A percentile compares a stretch with the other conserved stretches of the same genome.
phyloP scores from a whole-genome alignment of 2,329 filamentous ascomycete species.

The Aspergillus sp. region DNA sequence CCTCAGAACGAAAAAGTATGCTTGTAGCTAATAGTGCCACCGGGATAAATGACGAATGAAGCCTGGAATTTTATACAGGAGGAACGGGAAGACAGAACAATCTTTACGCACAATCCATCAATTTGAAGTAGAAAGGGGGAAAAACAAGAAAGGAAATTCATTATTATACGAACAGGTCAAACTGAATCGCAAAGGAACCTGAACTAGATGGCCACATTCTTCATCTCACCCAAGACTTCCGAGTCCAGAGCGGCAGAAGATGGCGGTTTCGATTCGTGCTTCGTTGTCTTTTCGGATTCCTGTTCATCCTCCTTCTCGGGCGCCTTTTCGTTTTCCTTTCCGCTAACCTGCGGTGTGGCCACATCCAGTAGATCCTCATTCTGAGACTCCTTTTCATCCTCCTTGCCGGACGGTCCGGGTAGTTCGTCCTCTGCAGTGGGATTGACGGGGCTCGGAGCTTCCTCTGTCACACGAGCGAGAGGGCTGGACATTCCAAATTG shows the following conservation, averaged over 20 bases:
- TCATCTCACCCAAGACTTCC: slow-evolving; percentile 42
- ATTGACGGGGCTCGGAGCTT: slow-evolving; percentile 32
- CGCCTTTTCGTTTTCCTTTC: slow-evolving; percentile 27
- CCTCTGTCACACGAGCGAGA: slow-evolving; percentile 42
- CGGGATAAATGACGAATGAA: slow-evolving; percentile 14
- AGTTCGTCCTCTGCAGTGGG: slow-evolving; percentile 27
- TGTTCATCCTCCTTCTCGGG: slow-evolving; percentile 14
- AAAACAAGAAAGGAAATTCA: slow-evolving; percentile 6
- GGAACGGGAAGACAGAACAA: slow-evolving; percentile 12
- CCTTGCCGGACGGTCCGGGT: slow-evolving; percentile 24
- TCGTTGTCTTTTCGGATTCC: slow-evolving; percentile 24
- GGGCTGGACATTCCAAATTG: slow-evolving; percentile 39
- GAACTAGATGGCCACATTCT: slow-evolving; percentile 40
- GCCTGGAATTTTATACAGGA: slow-evolving; percentile 28
- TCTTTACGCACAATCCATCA: slow-evolving; percentile 18
- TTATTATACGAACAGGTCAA: background rate
- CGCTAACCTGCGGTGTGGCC: slow-evolving; percentile 29
- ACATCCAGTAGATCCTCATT: slow-evolving; percentile 36
- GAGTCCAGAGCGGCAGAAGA: slow-evolving; percentile 27
- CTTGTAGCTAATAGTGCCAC: slow-evolving; percentile 20
- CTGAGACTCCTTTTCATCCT: slow-evolving; percentile 23
- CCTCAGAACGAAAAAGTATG: slow-evolving; percentile 11
- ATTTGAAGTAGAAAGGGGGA: slow-evolving; percentile 12
- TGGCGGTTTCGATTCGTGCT: slow-evolving; percentile 21
- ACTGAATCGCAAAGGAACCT: background rate